Evolutionary conservation across 164 flowering plant genomes (phyloP).

Genomic region (Umbellularia californica): DNA sequence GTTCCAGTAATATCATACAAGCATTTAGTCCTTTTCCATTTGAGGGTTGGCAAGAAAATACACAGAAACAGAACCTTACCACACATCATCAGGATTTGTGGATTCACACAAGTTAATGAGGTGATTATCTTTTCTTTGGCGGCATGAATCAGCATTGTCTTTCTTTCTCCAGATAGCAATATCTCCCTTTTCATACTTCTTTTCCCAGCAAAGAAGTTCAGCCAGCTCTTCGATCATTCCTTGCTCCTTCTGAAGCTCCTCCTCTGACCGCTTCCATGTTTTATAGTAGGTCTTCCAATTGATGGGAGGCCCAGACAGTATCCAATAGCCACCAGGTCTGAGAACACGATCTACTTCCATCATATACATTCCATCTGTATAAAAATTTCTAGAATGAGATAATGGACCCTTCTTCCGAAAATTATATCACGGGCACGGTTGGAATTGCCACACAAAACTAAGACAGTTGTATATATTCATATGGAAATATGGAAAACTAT

Average conservation of each 20-base stretch:
- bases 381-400: not conserved
- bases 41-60: not conserved
- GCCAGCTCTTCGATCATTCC: constrained; percentile 69
- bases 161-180: constrained; percentile 76
- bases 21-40: not conserved
- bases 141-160: constrained; percentile 52
- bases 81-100: constrained; percentile 61
- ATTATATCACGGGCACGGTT: too few relatives aligned
- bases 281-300: constrained; percentile 86
- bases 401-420: not conserved
- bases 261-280: constrained; percentile 80
- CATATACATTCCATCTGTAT: constrained; percentile 74
- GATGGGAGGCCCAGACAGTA: constrained; percentile 93
- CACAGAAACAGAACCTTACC: constrained; percentile 46
- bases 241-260: constrained; percentile 73
- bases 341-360: constrained; percentile 95
- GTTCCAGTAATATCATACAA: not conserved
- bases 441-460: too few relatives aligned
- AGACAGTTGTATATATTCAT: not conserved
- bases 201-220: constrained; percentile 86
- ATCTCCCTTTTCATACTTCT: constrained; percentile 90
- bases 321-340: constrained; percentile 96
- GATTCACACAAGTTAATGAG: constrained; percentile 43
- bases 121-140: constrained; percentile 20
- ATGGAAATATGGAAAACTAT: not conserved